Base-by-base conservation (phyloP, 2,329 filamentous ascomycete genomes). In the Didymellaceae sp. region DNA sequence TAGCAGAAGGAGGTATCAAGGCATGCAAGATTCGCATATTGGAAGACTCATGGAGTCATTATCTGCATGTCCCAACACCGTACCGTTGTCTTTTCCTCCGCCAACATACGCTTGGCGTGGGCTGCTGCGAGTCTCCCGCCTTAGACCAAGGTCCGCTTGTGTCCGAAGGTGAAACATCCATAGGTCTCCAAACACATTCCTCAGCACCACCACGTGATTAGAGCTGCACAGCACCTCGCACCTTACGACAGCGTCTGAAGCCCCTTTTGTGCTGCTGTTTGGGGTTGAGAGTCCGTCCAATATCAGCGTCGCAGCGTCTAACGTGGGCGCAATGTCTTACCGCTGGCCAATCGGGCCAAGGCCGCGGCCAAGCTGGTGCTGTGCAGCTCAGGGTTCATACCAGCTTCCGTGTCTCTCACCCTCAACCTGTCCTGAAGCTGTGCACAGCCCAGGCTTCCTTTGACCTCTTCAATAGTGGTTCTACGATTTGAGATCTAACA, bases 241-340 rank as follows among this genome's bases (percentile, higher is more conserved):
- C n/a, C 17, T n/a, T n/a, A 24, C 16, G 14, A 38, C 17, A 33
- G 30, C 26, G 16, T 33, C 21, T 10, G 13, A 11, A 10, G 11
- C 25, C 45, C 25, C 32, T 17, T 25, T 37, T 34, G 21, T 46
- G 25, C 25, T 37, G 28, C 11, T 34, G 16, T 18, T 21, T 26
- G 31, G 28, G 14, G 6, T 18, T 21, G 20, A 42, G 17, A 16
- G 31, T 32, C 42, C 11, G 42, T 52, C 42, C 42, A 46, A 52
- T 52, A 46, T 45, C 41, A 30, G 41, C 35, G 40, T 32, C 41
- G 48, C 41, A 51, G 48, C 42, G 31, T 45, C 35, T 39, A 51
- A 51, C 48, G 41, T 51, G 48, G 43, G 43, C 31, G 34, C 22
- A 13, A 52, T 43, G 43, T 52, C 37, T 46, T 16, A 13, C 9